Evolutionary conservation across 1,284 basidiomycete species (phyloP).

Genomic region (Polyporus tsugae): DNA sequence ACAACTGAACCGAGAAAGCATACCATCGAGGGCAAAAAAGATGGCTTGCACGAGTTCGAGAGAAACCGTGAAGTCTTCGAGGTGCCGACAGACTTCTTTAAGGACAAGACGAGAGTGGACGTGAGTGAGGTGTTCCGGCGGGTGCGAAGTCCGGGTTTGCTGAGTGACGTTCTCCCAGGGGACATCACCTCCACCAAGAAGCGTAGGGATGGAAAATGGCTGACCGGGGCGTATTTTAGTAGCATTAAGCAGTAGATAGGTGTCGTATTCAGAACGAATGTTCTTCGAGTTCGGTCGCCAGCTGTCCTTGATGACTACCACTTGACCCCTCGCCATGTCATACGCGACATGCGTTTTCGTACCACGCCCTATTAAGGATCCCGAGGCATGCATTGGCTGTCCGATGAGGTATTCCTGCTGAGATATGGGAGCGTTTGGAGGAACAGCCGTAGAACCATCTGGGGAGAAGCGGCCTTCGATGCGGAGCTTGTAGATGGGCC

Average conservation of each 20-base stretch:
- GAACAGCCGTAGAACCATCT: background rate
- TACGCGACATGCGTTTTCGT: conserved; percentile 7
- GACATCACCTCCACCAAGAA: background rate
- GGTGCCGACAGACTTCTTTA: too few species aligned
- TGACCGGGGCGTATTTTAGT: too few species aligned
- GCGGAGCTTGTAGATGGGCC: background rate
- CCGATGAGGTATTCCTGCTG: background rate
- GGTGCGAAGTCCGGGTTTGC: too few species aligned
- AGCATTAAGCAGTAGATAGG: background rate
- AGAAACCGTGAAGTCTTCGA: too few species aligned
- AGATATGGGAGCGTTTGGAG: background rate
- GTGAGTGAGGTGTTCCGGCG: too few species aligned
- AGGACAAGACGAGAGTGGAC: too few species aligned
- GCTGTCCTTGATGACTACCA: conserved; percentile 12
- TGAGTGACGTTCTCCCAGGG: too few species aligned
- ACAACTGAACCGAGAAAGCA: too few species aligned
- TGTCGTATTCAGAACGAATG: background rate
- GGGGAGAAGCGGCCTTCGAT: conserved; percentile 4
- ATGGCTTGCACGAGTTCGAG: background rate
- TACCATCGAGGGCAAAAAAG: background rate
- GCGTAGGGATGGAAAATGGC: background rate
- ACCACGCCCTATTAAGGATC: background rate
- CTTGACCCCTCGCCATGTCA: background rate
- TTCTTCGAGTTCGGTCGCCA: conserved; percentile 4
- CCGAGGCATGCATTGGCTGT: background rate